phyloP scores from a whole-genome alignment of 108 stramenopile genomes.

The Pseudonitzschia multistriata region DNA sequence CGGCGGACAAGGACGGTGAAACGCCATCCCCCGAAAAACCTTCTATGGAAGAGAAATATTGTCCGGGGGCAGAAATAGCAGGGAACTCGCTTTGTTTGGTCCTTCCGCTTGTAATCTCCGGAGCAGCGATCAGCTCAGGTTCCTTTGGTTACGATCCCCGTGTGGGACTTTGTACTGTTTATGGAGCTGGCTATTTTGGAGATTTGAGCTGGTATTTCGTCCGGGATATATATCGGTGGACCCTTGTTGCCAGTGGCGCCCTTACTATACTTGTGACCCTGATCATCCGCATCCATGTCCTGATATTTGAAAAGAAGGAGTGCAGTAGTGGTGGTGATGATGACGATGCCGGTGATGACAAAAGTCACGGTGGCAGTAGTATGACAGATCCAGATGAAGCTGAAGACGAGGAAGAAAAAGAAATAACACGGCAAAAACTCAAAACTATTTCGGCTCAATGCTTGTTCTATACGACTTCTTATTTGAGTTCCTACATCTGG shows the following conservation, averaged over 20 bases:
- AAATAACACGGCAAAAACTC: constrained; percentile 12
- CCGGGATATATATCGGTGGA: not conserved
- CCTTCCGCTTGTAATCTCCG: constrained; percentile 17
- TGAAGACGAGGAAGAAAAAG: not conserved
- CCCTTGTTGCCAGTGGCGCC: not conserved
- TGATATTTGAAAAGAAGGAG: not conserved
- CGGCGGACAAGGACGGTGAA: not conserved
- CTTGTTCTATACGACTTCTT: constrained; percentile 17
- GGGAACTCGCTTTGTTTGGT: constrained; percentile 7
- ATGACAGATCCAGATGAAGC: not conserved
- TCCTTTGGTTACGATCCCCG: constrained; percentile 7
- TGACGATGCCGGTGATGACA: not conserved
- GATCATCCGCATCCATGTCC: not conserved
- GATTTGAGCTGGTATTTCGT: not conserved
- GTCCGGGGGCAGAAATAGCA: constrained; percentile 18
- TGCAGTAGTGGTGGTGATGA: not conserved
- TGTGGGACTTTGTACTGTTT: not conserved
- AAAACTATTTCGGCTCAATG: constrained; percentile 28
- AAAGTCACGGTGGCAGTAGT: not conserved
- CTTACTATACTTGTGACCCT: not conserved
- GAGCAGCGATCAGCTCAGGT: not conserved
- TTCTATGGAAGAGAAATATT: constrained; percentile 21
- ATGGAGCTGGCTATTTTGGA: not conserved
- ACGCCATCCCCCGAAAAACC: constrained; percentile 17
- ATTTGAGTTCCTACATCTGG: constrained; percentile 28